Evolutionary conservation across 805 yeast species (phyloP).

Genomic region (Kluyveromyces dobzhanskii): DNA sequence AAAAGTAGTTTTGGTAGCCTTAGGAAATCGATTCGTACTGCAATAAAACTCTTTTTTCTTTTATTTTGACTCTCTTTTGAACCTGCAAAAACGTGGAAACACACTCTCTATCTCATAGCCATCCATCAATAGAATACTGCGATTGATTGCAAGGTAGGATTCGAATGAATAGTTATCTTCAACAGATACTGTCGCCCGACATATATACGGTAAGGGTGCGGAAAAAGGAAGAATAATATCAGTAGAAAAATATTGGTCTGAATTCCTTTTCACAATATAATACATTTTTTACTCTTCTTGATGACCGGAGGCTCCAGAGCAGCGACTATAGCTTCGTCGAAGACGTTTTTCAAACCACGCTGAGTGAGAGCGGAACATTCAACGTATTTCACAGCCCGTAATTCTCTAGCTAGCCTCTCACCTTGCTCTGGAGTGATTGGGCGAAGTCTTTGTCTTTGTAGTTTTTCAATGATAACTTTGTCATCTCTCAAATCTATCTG

Average conservation of each 20-base stretch:
- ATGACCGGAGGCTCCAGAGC: slow-evolving; percentile 95
- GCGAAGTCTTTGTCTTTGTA: slow-evolving; percentile 80
- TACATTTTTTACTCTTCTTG: slow-evolving; percentile 69
- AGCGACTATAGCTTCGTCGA: slow-evolving; percentile 97
- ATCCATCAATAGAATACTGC: too few relatives aligned
- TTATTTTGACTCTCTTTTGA: too few relatives aligned
- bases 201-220: too few relatives aligned
- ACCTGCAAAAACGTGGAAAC: too few relatives aligned
- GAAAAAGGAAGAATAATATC: neutral
- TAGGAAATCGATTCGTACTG: too few relatives aligned
- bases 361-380: slow-evolving; percentile 98
- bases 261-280: slow-evolving; percentile 49
- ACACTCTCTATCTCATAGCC: too few relatives aligned
- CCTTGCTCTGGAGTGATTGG: slow-evolving; percentile 86
- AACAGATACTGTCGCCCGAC: too few relatives aligned
- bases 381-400: slow-evolving; percentile 92
- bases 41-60: too few relatives aligned
- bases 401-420: slow-evolving; percentile 84
- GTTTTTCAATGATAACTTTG: slow-evolving; percentile 79
- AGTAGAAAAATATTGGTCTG: neutral
- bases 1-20: too few relatives aligned
- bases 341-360: slow-evolving; percentile 93
- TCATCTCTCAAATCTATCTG: slow-evolving; percentile 93
- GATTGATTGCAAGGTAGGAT: too few relatives aligned
- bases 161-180: too few relatives aligned